A percentile compares a stretch with the other conserved stretches of the same genome.
phyloP scores from a whole-genome alignment of 352 stramenopile species.

The Globisporangium mamillatum region DNA sequence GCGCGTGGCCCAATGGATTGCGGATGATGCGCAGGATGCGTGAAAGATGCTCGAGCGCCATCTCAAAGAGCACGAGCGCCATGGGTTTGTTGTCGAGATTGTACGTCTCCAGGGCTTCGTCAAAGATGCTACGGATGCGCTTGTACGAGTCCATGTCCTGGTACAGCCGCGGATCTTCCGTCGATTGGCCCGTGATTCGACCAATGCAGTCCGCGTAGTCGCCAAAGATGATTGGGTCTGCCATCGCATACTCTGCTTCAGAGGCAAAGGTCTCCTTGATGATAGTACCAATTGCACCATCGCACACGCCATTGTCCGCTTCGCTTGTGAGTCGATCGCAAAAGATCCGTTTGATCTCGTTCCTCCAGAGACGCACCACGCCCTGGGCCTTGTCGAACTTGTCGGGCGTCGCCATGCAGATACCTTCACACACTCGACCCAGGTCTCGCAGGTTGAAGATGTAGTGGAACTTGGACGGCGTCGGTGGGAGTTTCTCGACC shows the following conservation, averaged over 20 bases:
- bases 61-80: constrained; percentile 95
- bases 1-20: constrained; percentile 89
- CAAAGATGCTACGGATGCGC: constrained; percentile 89
- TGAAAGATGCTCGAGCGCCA: constrained; percentile 93
- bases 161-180: constrained; percentile 90
- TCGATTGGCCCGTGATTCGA: constrained; percentile 54
- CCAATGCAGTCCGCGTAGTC: constrained; percentile 90
- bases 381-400: constrained; percentile 62
- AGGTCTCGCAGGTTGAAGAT: constrained; percentile 97
- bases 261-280: constrained; percentile 70
- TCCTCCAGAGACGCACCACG: constrained; percentile 91
- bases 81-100: constrained; percentile 95
- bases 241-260: constrained; percentile 62
- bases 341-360: constrained; percentile 93
- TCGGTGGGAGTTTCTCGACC: constrained; percentile 90
- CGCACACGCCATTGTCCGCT: constrained; percentile 81
- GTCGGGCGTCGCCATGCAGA: constrained; percentile 93
- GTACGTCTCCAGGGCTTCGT: constrained; percentile 93
- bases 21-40: constrained; percentile 92
- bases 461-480: constrained; percentile 95
- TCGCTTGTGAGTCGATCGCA: constrained; percentile 90
- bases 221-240: constrained; percentile 89
- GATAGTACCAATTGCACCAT: constrained; percentile 71
- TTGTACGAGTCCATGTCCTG: constrained; percentile 92
- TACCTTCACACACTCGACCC: constrained; percentile 91